A percentile compares a stretch with the other conserved stretches of the same genome.
Conservation (phyloP, 805 yeast genomes). For the Cyberlindnera mrakii region DNA sequence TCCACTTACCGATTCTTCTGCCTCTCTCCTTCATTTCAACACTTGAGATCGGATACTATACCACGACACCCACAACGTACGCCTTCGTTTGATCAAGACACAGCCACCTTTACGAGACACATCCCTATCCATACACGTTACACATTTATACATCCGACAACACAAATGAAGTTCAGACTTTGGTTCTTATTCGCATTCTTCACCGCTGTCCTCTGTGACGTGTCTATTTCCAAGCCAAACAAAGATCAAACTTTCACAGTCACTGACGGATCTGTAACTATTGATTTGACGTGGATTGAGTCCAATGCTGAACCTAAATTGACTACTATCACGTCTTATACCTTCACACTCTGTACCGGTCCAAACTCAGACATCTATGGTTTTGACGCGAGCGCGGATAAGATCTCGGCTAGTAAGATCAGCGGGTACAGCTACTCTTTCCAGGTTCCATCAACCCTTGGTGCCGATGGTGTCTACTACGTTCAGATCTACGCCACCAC, state of each 20-base stretch:
- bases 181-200: background rate
- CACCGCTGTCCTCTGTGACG: slow-evolving; percentile 15
- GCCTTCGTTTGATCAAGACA: background rate
- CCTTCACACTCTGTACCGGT: slow-evolving; percentile 68
- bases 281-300: slow-evolving; percentile 46
- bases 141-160: background rate
- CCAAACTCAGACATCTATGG: slow-evolving; percentile 43
- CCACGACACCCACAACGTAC: background rate
- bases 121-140: background rate
- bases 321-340: slow-evolving; percentile 34
- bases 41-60: too few relatives aligned
- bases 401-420: slow-evolving; percentile 26
- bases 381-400: slow-evolving; percentile 24
- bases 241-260: slow-evolving; percentile 15
- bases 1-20: too few relatives aligned
- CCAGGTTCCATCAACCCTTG: slow-evolving; percentile 35
- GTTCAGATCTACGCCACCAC: slow-evolving; percentile 57
- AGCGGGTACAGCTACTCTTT: slow-evolving; percentile 34
- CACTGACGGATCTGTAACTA: slow-evolving; percentile 21
- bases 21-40: too few relatives aligned
- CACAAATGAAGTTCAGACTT: background rate
- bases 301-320: slow-evolving; percentile 45
- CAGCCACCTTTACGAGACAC: background rate
- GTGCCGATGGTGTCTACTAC: slow-evolving; percentile 63
- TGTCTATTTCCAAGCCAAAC: slow-evolving; percentile 24